phyloP scores from a whole-genome alignment of 768 basidiomycete species.

The Sistotremastrum suecicum region DNA sequence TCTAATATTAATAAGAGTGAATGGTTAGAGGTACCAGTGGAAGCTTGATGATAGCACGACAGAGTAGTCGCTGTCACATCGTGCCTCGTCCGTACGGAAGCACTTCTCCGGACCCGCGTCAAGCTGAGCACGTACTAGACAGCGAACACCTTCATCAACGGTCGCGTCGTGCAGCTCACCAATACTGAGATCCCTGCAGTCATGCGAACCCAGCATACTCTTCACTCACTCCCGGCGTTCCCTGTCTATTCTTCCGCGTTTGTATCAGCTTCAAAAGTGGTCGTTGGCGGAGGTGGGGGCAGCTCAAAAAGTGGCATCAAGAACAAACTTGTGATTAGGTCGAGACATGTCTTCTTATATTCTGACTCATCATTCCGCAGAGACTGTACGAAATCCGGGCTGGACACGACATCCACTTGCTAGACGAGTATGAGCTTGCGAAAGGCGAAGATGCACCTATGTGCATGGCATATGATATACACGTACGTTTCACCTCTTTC shows the following conservation, averaged over 20 bases:
- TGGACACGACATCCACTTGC: conserved; percentile 36
- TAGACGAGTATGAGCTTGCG: conserved; percentile 63
- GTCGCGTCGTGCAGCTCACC: too few species aligned
- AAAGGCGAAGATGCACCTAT: conserved; percentile 89
- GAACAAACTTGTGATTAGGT: conserved; percentile 70
- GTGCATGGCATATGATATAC: conserved; percentile 66
- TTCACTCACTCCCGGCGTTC: conserved; percentile 66
- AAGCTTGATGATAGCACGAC: too few species aligned
- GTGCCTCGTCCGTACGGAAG: too few species aligned
- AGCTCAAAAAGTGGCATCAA: conserved; percentile 83
- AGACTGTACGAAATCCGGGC: conserved; percentile 50
- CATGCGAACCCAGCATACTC: conserved; percentile 72
- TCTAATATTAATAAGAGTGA: too few species aligned
- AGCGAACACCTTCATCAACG: too few species aligned
- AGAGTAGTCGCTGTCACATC: too few species aligned
- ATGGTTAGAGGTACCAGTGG: too few species aligned
- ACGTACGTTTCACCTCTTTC: conserved; percentile 26
- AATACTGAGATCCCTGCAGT: too few species aligned
- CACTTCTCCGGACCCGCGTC: too few species aligned
- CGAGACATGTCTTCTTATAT: neutral
- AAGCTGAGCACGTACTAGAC: too few species aligned
- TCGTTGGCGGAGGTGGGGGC: conserved; percentile 79
- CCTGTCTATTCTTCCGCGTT: conserved; percentile 86
- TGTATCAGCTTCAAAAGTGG: conserved; percentile 49
- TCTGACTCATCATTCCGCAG: conserved; percentile 21